Conservation (phyloP, 441 rosid species). For the Mallotus repandus region DNA sequence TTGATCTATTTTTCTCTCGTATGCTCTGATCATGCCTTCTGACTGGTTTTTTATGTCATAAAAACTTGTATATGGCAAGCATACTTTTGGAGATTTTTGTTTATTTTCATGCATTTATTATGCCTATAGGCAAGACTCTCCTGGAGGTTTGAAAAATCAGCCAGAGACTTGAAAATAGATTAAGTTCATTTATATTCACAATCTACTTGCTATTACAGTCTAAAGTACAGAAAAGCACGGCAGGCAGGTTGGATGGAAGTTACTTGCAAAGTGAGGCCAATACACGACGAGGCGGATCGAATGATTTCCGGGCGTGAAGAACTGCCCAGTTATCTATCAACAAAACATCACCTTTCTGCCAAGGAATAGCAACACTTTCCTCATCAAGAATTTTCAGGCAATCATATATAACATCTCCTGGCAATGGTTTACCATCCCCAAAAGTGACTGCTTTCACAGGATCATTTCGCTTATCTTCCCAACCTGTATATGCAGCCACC, state of each 20-base stretch:
- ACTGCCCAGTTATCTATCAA: constrained; percentile 83
- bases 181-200: not conserved
- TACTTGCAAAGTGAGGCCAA: constrained; percentile 54
- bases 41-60: too few relatives aligned
- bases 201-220: not conserved
- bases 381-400: constrained; percentile 71
- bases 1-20: not conserved
- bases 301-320: constrained; percentile 74
- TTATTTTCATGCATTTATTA: too few relatives aligned
- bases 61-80: too few relatives aligned
- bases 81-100: too few relatives aligned
- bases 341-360: constrained; percentile 83
- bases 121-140: too few relatives aligned
- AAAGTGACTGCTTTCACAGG: constrained; percentile 73
- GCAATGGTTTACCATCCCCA: constrained; percentile 70
- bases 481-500: constrained; percentile 89
- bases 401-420: constrained; percentile 50
- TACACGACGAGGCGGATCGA: constrained; percentile 66
- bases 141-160: not conserved
- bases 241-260: not conserved
- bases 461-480: constrained; percentile 77
- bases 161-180: not conserved
- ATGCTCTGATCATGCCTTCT: too few relatives aligned
- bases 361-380: constrained; percentile 70
- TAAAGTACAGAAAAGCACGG: not conserved